A percentile compares a stretch with the other conserved stretches of the same genome.
These are phyloP conservation scores for Sedum album DNA, from an alignment of 164 flowering plant genomes.

Conservation along the genomic window DNA sequence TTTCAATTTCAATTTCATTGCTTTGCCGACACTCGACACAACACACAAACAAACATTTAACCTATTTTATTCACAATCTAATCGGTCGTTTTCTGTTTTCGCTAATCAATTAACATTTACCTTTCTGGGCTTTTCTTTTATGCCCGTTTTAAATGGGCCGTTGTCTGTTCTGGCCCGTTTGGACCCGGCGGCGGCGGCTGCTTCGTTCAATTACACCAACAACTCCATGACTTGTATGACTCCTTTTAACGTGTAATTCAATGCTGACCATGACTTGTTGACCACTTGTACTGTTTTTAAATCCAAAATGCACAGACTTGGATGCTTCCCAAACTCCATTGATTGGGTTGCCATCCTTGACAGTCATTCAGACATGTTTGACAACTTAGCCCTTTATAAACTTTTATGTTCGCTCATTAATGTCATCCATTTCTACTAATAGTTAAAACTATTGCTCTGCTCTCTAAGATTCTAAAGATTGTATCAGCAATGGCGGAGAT, in stretches of 20 bases:
- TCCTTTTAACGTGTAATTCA: too few species aligned
- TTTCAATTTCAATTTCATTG: too few species aligned
- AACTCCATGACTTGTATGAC: too few species aligned
- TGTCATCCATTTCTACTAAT: neutral
- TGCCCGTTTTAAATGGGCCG: too few species aligned
- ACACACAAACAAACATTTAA: too few species aligned
- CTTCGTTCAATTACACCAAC: too few species aligned
- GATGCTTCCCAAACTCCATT: conserved; percentile 3
- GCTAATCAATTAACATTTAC: too few species aligned
- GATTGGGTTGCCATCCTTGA: neutral
- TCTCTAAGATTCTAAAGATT: too few species aligned
- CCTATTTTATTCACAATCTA: neutral
- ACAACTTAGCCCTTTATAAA: neutral
- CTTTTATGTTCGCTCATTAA: neutral
- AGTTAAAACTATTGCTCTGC: too few species aligned
- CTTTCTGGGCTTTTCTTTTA: too few species aligned
- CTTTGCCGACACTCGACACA: conserved; percentile 5
- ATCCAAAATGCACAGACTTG: neutral
- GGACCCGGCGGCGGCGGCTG: too few species aligned
- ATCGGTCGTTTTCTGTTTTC: neutral
- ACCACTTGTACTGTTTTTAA: neutral
- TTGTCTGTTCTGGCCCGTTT: too few species aligned
- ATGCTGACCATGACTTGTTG: neutral
- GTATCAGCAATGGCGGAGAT: conserved; percentile 1
- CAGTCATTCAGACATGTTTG: neutral